A percentile compares a stretch with the other conserved stretches of the same genome.
Conservation (phyloP, 495 filamentous ascomycete genomes). For the Aspergillus ellipticus region DNA sequence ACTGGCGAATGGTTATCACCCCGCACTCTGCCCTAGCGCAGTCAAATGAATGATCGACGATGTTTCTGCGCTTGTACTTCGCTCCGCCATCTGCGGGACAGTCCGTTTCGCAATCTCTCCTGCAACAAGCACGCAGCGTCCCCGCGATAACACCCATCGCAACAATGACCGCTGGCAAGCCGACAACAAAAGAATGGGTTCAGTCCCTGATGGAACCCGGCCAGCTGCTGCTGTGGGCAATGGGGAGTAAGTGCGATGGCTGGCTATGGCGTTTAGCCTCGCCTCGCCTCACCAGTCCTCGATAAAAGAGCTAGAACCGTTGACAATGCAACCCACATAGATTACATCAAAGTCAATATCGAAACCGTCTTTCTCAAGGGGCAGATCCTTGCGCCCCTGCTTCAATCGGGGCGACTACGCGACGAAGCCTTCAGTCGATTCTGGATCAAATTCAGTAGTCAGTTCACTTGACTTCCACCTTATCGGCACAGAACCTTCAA, state of each 20-base stretch:
- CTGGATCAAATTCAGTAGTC: slow-evolving; percentile 40
- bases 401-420: slow-evolving; percentile 28
- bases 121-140: too few species aligned
- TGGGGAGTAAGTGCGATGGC: slow-evolving; percentile 28
- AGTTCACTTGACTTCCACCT: too few species aligned
- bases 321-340: slow-evolving; percentile 21
- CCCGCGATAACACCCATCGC: background rate
- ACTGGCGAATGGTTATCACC: too few species aligned
- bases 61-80: too few species aligned
- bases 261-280: too few species aligned
- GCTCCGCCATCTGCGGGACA: too few species aligned
- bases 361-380: slow-evolving; percentile 34
- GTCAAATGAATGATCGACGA: too few species aligned
- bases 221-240: slow-evolving; percentile 26
- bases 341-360: slow-evolving; percentile 30
- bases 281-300: too few species aligned
- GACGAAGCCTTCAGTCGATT: slow-evolving; percentile 44
- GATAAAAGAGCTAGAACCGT: background rate
- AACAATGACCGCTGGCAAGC: background rate
- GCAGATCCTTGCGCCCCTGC: slow-evolving; percentile 36
- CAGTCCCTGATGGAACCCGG: slow-evolving; percentile 27
- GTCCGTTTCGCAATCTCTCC: too few species aligned
- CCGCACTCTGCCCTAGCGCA: too few species aligned
- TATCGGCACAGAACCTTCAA: too few species aligned
- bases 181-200: slow-evolving; percentile 18